Base-by-base conservation (phyloP, 2,329 filamentous ascomycete species). In the Talaromyces pinophilus region DNA sequence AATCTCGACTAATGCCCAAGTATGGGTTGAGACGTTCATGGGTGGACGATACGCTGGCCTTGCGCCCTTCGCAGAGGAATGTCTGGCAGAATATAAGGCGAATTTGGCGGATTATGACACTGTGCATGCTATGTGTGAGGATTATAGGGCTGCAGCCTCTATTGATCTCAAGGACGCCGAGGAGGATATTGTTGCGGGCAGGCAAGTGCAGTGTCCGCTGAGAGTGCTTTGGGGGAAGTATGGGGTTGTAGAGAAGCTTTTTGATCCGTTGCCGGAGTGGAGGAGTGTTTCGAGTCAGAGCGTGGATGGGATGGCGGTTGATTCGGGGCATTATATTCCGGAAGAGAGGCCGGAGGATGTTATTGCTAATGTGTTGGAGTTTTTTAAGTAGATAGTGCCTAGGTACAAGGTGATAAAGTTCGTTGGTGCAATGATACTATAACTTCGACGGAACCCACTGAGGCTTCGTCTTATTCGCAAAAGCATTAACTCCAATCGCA, bases 381-480 rank as follows among this genome's bases (percentile, higher is more conserved):
- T 84, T 64, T 73, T 82, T 17, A 48, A 28, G 33, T 57, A 46
- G 35, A 35, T 28, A 13, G 19, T 33, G 7, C 3, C 30, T 8
- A 33, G 30, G 42, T 22, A 33, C 19, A 19, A 25, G 4, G 25
- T 5, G 44, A 15, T 11, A 19, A 17, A 19, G 40, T n/a, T 44
- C 40, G 6, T n/a, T 33, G 30, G 30, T 8, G 19, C 1, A 28
- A 42, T 10, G 13, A 44, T 13, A 30, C 69, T 67, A 80, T 67
- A 80, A 66, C 69, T 80, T 80, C 68, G 77, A 80, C 64, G 75
- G 70, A 66, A 70, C 71, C 90, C 90, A 93, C 44, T 81, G 81
- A 1, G 90, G 86, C 78, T 86, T 84, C 73, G 90, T 83, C 83
- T 88, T 92, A 83, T 93, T 90, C 19, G 91, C 88, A 81, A 94